Evolutionary conservation across 345 rosid species (phyloP).

Genomic region (Noccaea caerulescens): DNA sequence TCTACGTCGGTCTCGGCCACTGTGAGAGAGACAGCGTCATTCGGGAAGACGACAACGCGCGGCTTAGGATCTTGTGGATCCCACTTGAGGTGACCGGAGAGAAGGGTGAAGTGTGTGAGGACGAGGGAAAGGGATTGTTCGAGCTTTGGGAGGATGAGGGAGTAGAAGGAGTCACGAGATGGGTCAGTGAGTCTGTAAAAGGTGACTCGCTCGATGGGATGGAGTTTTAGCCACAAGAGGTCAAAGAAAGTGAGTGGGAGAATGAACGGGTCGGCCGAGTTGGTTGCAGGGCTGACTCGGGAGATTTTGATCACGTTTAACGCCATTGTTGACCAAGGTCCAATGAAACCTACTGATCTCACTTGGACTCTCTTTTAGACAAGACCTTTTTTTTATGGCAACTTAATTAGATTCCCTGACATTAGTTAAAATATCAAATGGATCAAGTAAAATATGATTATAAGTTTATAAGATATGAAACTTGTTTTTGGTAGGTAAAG

Average conservation of each 20-base stretch:
- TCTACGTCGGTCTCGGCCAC: slow-evolving; percentile 36
- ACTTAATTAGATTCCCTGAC: too few relatives aligned
- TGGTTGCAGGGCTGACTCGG: slow-evolving; percentile 13
- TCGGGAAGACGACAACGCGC: slow-evolving; percentile 6
- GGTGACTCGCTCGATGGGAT: slow-evolving; percentile 4
- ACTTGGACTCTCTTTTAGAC: too few relatives aligned
- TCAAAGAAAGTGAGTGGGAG: slow-evolving; percentile 40
- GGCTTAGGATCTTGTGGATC: slow-evolving; percentile 28
- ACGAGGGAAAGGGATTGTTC: slow-evolving; percentile 39
- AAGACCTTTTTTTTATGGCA: too few relatives aligned
- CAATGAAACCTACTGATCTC: too few relatives aligned
- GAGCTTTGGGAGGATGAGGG: slow-evolving; percentile 35
- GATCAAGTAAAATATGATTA: too few relatives aligned
- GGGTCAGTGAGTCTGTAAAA: slow-evolving; percentile 36
- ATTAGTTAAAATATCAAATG: too few relatives aligned
- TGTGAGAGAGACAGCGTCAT: slow-evolving; percentile 33
- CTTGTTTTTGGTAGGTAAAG: too few relatives aligned
- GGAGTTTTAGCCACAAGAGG: slow-evolving; percentile 18
- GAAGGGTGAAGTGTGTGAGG: slow-evolving; percentile 44
- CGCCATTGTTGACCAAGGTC: neutral
- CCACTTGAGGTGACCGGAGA: slow-evolving; percentile 43
- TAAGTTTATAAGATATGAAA: too few relatives aligned
- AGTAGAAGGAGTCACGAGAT: slow-evolving; percentile 30
- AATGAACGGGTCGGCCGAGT: slow-evolving; percentile 3
- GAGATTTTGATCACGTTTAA: slow-evolving; percentile 21